Base-by-base conservation (phyloP, 2,329 filamentous ascomycete genomes). In the Talaromyces albobiverticillius region DNA sequence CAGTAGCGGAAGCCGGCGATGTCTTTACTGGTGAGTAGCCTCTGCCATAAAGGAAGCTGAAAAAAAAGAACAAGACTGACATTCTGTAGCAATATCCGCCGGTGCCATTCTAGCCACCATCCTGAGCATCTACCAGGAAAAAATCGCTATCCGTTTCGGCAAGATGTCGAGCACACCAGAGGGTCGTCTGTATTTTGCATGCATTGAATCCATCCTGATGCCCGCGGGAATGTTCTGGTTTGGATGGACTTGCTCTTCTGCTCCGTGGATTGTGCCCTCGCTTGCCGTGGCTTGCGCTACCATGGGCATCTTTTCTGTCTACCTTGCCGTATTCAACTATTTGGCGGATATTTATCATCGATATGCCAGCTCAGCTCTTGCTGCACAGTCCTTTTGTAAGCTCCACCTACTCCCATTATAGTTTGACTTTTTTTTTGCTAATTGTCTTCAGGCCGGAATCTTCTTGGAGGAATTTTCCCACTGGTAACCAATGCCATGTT, bases 241-340 rank as follows among this genome's bases (percentile, higher is more conserved):
- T 61, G 87, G 88, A 9, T 90, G 88, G 80, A 85, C 86, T 0
- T 82, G 77, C 54, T 68, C 79, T 0, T 76, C 75, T 1, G 78
- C 85, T 1, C 88, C 83, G 59, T 93, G 88, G 88, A 85, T 90
- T 53, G 82, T 83, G 0, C 89, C 90, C 0, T 73, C 84, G 0
- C 71, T 93, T 3, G 87, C 84, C 0, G 79, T 96, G 31, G 83
- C 79, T 0, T 82, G 90, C 56, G 86, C 90, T 0, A 93, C 88
- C 0, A 88, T 93, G 77, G 87, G 92, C 25, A 95, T 96, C 60
- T 93, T 90, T 69, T 86, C 84, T 38, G 84, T 96, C 32, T 95
- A 95, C 66, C 80, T 96, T 1, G 87, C 91, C 2, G 89, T 90
- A 0, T 96, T 96, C 75, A 96, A 96, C 67, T 96, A 95, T 62